A percentile compares a stretch with the other conserved stretches of the same genome.
These are phyloP conservation scores for Schwanniomyces polymorphus DNA, from an alignment of 805 yeast genomes.

Conservation along the genomic window DNA sequence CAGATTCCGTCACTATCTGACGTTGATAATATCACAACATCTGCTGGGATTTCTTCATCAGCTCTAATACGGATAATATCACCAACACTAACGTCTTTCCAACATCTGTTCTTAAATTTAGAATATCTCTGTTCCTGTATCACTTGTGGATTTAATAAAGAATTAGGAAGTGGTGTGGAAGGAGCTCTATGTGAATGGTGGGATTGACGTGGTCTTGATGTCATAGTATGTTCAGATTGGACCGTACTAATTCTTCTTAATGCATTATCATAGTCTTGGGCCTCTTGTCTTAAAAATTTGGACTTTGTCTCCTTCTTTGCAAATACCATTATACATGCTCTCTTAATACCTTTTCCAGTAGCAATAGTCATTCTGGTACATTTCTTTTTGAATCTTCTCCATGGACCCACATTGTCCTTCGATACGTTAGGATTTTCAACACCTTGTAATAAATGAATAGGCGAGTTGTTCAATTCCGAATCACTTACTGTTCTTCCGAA, in stretches of 20 bases:
- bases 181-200: constrained; percentile 6
- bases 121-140: constrained; percentile 6
- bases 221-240: constrained; percentile 28
- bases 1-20: constrained; percentile 70
- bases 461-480: constrained; percentile 65
- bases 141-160: constrained; percentile 20
- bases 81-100: constrained; percentile 76
- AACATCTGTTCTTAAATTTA: constrained; percentile 47
- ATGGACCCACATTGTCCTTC: constrained; percentile 52
- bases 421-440: constrained; percentile 58
- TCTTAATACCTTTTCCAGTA: constrained; percentile 18
- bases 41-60: constrained; percentile 82
- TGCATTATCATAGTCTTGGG: constrained; percentile 22
- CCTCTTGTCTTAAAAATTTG: constrained; percentile 24
- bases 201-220: constrained; percentile 8
- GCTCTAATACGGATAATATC: constrained; percentile 68
- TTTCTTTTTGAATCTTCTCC: constrained; percentile 71
- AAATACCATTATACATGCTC: constrained; percentile 21
- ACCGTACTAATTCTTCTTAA: constrained; percentile 39
- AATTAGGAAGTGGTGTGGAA: constrained; percentile 14
- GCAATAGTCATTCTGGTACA: constrained; percentile 34
- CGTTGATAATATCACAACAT: constrained; percentile 60
- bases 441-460: constrained; percentile 56
- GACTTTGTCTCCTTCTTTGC: constrained; percentile 23
- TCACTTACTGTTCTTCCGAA: constrained; percentile 65